Evolutionary conservation across 768 basidiomycete species (phyloP), one percentile per base, ranked within the genome.

Genomic region (Pleurotus tuoliensis): DNA sequence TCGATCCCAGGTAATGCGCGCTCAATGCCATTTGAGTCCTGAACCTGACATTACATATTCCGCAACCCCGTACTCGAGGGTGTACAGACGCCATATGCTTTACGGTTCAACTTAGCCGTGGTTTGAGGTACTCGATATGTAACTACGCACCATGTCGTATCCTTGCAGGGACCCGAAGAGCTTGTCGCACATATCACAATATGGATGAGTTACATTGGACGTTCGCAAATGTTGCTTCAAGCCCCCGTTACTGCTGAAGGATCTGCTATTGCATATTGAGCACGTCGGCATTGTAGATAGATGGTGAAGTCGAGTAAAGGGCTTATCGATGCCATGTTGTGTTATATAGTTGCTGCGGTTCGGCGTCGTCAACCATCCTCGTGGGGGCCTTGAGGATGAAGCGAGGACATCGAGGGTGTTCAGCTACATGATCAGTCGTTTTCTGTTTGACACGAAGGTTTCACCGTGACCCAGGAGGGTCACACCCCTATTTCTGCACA

Each of bases 71-170:
- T 15, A 55, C 54, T 8, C 46, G 27, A 11, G 54, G 54, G 16
- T 55, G 54, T 2, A 45, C 45, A 5, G 45, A 45, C 8, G 54
- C 9, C 43, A 45, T 55, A 55, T 55, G 54, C 54, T 55, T 45
- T 3, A 47, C 20, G 20, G 9, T 11, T 11, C 5, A 40, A 1
- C 20, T 55, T 12, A 45, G 37, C 27, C 5, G n/a, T 12, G 20
- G 18, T 8, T 4, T 5, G 16, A 22, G 11, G 16, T 15, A 55
- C 13, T 27, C 30, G 16, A 12, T 8, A 12, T 16, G 40, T 30
- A 45, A 20, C 5, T 5, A 46, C 54, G 16, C 24, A 55, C 54
- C 54, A 45, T 45, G 16, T 45, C 54, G 24, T 55, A 55, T 6
- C 43, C 54, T 11, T 34, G 22, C 25, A 55, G 41, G 15, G 15